Base-by-base conservation (phyloP, 768 basidiomycete species). In the Lentinula aciculospora region DNA sequence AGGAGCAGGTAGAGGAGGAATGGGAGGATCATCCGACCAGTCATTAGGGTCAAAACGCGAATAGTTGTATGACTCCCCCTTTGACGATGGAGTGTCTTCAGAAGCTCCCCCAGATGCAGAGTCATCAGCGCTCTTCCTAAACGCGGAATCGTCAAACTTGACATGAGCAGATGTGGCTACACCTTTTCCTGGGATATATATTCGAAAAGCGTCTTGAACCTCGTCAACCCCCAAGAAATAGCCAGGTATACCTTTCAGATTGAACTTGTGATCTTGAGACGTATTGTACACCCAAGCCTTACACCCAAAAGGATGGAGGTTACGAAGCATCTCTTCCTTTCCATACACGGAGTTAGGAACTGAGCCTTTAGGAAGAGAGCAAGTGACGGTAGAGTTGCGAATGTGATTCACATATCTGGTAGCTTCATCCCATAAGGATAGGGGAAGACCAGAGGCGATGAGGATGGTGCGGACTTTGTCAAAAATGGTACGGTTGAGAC, bases 401-500 rank as follows among this genome's bases (percentile, higher is more conserved):
- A 45, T 10, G 21, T 45, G 3, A n/a, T n/a, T n/a, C n/a, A n/a
- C n/a, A n/a, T n/a, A n/a, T n/a, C n/a, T n/a, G n/a, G n/a, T n/a
- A n/a, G n/a, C n/a, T n/a, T n/a, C n/a, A n/a, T n/a, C n/a, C n/a
- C n/a, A n/a, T n/a, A n/a, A n/a, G n/a, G n/a, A n/a, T n/a, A n/a
- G n/a, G n/a, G n/a, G n/a, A n/a, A n/a, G n/a, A n/a, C n/a, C n/a
- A n/a, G n/a, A n/a, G 17, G 6, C 17, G 13, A 53, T 49, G 17
- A 64, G 27, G 2, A 45, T 45, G 3, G 27, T 27, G 46, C 54
- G 58, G 32, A 64, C 54, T 7, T n/a, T 5, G 37, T 78, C 70
- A 7, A 72, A 15, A 10, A 75, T 61, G 0, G 72, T 75, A 8
- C 71, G 61, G 59, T 79, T 81, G 2, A 66, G 61, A 10, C 71